Conservation (phyloP, 352 stramenopile species). For the Phytopythium delawarense region DNA sequence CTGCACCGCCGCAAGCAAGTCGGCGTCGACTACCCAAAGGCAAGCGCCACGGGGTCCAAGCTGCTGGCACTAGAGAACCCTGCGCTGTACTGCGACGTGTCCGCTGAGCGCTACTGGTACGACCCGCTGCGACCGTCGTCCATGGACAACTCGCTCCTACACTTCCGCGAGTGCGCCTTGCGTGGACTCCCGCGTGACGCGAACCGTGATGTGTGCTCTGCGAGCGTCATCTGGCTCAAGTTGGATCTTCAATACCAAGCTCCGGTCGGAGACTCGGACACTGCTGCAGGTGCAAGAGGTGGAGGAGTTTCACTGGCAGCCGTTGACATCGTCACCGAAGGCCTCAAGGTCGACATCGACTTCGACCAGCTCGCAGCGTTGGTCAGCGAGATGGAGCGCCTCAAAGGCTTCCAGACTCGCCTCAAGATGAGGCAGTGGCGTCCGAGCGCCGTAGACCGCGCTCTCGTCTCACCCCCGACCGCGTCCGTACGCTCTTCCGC, state of each 20-base stretch:
- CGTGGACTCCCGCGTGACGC: constrained; percentile 25
- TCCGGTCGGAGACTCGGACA: neutral
- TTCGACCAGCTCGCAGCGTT: constrained; percentile 51
- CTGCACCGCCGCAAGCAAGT: constrained; percentile 48
- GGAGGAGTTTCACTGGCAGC: constrained; percentile 18
- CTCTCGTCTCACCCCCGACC: constrained; percentile 25
- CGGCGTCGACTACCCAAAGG: constrained; percentile 39
- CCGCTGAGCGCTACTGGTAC: constrained; percentile 29
- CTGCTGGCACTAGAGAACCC: constrained; percentile 57
- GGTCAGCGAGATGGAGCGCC: constrained; percentile 34
- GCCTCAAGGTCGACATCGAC: constrained; percentile 47
- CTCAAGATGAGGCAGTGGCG: constrained; percentile 29
- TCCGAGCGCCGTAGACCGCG: constrained; percentile 49
- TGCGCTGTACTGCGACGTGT: constrained; percentile 54
- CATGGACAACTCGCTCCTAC: constrained; percentile 16
- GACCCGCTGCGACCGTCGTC: constrained; percentile 2
- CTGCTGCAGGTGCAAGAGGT: neutral
- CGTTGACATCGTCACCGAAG: constrained; percentile 56
- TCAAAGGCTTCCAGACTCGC: constrained; percentile 33
- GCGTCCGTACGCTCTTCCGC: constrained; percentile 22
- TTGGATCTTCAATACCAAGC: constrained; percentile 37
- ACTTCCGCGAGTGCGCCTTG: constrained; percentile 31
- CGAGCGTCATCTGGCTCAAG: constrained; percentile 57
- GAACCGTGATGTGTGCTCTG: constrained; percentile 41
- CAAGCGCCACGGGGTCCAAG: constrained; percentile 24